Percentiles rank a stretch among this genome's conserved stretches.
These are phyloP conservation scores for Cornus suecica DNA, from an alignment of 148 eudicot species.

Conservation along the genomic window DNA sequence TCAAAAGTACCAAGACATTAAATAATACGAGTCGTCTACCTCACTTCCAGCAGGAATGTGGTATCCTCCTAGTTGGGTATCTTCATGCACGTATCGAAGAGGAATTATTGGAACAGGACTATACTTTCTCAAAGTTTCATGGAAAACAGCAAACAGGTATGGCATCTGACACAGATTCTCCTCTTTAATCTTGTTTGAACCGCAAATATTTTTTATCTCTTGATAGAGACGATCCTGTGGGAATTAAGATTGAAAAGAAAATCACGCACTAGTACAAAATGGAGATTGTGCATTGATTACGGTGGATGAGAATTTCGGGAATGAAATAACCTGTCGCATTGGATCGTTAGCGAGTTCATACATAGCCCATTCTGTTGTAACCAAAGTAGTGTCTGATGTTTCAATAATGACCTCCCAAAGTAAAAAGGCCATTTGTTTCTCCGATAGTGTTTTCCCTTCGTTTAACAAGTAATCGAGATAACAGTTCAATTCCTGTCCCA, in stretches of 20 bases:
- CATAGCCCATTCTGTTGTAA: constrained; percentile 87
- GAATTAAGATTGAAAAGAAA: not conserved
- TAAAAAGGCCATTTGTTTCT: constrained; percentile 57
- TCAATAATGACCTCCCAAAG: constrained; percentile 85
- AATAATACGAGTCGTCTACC: constrained; percentile 33
- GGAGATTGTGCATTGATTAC: not conserved
- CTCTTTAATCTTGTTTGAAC: constrained; percentile 57
- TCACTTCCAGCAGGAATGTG: constrained; percentile 75
- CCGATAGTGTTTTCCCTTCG: constrained; percentile 55
- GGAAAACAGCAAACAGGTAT: constrained; percentile 67
- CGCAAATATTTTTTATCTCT: constrained; percentile 63
- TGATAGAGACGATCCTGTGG: constrained; percentile 48
- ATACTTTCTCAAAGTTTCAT: constrained; percentile 79
- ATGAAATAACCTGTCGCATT: constrained; percentile 51
- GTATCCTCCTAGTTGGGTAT: constrained; percentile 74
- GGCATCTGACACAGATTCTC: constrained; percentile 69
- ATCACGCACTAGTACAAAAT: not conserved
- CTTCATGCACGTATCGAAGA: constrained; percentile 66
- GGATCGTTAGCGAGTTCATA: constrained; percentile 79
- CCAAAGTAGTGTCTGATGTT: constrained; percentile 72
- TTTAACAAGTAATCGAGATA: constrained; percentile 57
- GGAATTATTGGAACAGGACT: constrained; percentile 76
- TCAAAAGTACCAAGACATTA: not conserved
- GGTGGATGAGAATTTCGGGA: too few species aligned
- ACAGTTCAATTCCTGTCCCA: constrained; percentile 43